Conservation (phyloP, 768 basidiomycete genomes). For the Agaricus bisporus region DNA sequence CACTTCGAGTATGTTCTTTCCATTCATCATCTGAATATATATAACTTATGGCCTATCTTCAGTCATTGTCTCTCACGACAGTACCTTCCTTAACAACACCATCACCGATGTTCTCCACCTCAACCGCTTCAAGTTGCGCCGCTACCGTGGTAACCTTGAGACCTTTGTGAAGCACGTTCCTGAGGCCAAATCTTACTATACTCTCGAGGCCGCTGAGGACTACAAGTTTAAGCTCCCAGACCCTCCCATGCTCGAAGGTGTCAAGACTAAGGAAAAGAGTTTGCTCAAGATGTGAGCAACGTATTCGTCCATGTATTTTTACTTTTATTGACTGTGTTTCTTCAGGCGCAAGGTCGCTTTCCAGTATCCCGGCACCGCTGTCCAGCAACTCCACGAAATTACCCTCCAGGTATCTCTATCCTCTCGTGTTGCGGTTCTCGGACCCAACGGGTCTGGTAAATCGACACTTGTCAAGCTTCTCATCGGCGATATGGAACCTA, state of each 20-base stretch:
- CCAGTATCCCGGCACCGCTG: constrained; percentile 84
- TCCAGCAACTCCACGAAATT: constrained; percentile 92
- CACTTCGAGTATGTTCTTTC: constrained; percentile 69
- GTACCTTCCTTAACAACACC: constrained; percentile 94
- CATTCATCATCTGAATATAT: not conserved
- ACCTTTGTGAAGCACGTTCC: constrained; percentile 90
- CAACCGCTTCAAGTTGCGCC: constrained; percentile 96
- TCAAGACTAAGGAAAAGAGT: constrained; percentile 99
- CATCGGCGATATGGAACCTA: constrained; percentile 94
- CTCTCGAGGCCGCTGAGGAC: constrained; percentile 91
- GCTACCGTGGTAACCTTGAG: constrained; percentile 95
- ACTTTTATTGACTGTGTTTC: not conserved
- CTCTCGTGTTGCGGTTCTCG: constrained; percentile 96
- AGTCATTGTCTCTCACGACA: constrained; percentile 99
- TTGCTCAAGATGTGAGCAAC: constrained; percentile 79
- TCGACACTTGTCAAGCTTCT: constrained; percentile 95
- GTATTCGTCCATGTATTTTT: not conserved
- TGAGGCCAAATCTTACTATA: constrained; percentile 97
- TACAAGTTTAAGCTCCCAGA: constrained; percentile 98
- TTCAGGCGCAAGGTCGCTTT: constrained; percentile 81
- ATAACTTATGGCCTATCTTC: constrained; percentile 13
- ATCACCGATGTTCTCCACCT: constrained; percentile 97
- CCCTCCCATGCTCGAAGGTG: constrained; percentile 96
- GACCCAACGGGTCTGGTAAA: constrained; percentile 99
- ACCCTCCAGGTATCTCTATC: constrained; percentile 95